Conservation (phyloP, 495 filamentous ascomycete genomes). For the Penicillium turbatum region DNA sequence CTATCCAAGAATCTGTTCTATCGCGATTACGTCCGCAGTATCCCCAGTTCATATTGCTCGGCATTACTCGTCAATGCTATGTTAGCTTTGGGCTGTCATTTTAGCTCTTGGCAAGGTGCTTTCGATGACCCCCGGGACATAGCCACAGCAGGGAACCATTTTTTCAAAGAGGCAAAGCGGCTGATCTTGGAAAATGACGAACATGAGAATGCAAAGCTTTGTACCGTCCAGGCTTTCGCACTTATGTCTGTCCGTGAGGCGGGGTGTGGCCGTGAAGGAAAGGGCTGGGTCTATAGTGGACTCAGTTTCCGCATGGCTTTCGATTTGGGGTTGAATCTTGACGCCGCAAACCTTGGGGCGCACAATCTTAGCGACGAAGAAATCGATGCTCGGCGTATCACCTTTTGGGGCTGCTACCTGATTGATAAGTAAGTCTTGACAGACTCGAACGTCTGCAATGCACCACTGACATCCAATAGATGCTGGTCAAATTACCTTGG, state of each 20-base stretch:
- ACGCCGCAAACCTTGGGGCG: constrained; percentile 59
- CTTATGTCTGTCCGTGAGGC: constrained; percentile 97
- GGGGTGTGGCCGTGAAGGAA: constrained; percentile 89
- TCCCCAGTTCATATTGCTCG: constrained; percentile 70
- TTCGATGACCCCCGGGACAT: constrained; percentile 66
- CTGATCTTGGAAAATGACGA: constrained; percentile 88
- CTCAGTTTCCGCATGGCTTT: constrained; percentile 99
- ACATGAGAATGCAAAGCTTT: constrained; percentile 81
- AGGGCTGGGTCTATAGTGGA: constrained; percentile 96
- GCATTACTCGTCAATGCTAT: constrained; percentile 90
- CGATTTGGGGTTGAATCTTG: constrained; percentile 89
- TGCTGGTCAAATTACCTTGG: constrained; percentile 99
- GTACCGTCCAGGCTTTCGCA: constrained; percentile 92
- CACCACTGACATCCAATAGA: constrained; percentile 35
- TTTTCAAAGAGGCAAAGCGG: constrained; percentile 92
- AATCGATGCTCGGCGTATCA: constrained; percentile 81
- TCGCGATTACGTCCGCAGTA: constrained; percentile 72
- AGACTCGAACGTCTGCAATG: neutral
- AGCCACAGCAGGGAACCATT: constrained; percentile 90
- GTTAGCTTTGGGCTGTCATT: constrained; percentile 94
- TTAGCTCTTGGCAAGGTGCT: constrained; percentile 71
- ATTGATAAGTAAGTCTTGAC: constrained; percentile 73
- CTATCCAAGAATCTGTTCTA: constrained; percentile 88
- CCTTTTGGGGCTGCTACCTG: constrained; percentile 97
- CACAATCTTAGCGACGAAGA: constrained; percentile 72